Evolutionary conservation across 2,329 filamentous ascomycete species (phyloP).

Genomic region (Cadophora gregata): DNA sequence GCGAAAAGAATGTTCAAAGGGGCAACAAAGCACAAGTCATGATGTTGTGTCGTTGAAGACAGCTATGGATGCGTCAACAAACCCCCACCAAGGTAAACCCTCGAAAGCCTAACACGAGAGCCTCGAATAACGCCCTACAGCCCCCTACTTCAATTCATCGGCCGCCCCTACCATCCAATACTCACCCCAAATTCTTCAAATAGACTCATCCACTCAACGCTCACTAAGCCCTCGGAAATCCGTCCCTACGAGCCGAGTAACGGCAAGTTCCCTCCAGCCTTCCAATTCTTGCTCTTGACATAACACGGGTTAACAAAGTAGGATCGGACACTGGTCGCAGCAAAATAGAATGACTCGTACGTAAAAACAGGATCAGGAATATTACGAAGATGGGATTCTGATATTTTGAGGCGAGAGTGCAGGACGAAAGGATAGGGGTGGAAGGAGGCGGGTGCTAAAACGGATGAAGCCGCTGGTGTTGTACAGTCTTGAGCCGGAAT

Average conservation of each 20-base stretch:
- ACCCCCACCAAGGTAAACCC: background rate
- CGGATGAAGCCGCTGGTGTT: background rate
- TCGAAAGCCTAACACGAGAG: background rate
- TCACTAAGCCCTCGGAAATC: background rate
- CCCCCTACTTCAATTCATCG: background rate
- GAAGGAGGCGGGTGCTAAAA: too few species aligned
- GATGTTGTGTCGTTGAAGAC: too few species aligned
- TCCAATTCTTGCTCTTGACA: background rate
- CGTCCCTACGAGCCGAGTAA: background rate
- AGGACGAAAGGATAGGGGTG: too few species aligned
- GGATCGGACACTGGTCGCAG: background rate
- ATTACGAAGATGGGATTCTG: background rate
- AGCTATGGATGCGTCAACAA: background rate
- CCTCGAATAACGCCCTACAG: background rate
- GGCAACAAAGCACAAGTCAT: too few species aligned
- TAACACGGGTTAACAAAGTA: too few species aligned
- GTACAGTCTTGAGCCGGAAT: background rate
- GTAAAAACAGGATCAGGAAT: background rate
- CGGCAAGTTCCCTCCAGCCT: constrained; percentile 1
- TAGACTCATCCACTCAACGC: background rate
- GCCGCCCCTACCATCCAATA: background rate
- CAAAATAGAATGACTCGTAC: background rate
- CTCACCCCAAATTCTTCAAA: background rate
- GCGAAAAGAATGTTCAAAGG: too few species aligned
- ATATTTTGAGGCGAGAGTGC: background rate